Evolutionary conservation across 768 basidiomycete species (phyloP).

Genomic region (Rhodocollybia butyracea): DNA sequence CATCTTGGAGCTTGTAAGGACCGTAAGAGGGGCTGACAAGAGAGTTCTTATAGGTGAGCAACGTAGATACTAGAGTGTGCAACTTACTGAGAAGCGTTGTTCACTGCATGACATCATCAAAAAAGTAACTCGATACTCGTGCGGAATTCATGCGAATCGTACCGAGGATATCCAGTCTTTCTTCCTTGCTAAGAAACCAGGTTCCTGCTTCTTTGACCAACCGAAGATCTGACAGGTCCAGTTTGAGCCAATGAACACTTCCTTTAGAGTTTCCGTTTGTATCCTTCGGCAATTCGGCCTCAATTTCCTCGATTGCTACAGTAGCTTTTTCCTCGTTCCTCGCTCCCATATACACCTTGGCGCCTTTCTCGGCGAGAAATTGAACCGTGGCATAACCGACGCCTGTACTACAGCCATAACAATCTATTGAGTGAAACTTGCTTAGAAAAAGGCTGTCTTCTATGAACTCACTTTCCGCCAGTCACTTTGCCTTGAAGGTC

Average conservation of each 20-base stretch:
- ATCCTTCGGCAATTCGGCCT: conserved; percentile 25
- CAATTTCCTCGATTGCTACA: conserved; percentile 29
- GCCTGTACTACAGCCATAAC: conserved; percentile 22
- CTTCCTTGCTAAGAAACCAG: conserved; percentile 34
- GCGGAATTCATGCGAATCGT: conserved; percentile 5
- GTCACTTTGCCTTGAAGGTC: conserved; percentile 46
- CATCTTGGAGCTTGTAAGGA: conserved; percentile 11
- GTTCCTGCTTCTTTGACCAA: conserved; percentile 30
- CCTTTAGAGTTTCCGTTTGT: conserved; percentile 14
- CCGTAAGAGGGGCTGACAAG: neutral
- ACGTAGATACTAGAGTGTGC: too few species aligned
- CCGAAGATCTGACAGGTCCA: conserved; percentile 38
- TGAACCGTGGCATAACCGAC: conserved; percentile 35
- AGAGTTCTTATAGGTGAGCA: too few species aligned
- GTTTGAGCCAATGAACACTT: conserved; percentile 29
- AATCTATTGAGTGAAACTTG: neutral
- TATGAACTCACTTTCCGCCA: conserved; percentile 40
- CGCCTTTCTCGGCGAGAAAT: conserved; percentile 37
- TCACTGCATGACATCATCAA: neutral
- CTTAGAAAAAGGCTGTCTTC: neutral
- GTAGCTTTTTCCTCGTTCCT: conserved; percentile 28
- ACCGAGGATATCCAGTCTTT: conserved; percentile 43
- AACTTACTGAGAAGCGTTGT: conserved; percentile 12
- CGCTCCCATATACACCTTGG: conserved; percentile 35
- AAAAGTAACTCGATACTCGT: neutral